Evolutionary conservation across 2,329 filamentous ascomycete genomes (phyloP).

Genomic region (Capronia coronata): DNA sequence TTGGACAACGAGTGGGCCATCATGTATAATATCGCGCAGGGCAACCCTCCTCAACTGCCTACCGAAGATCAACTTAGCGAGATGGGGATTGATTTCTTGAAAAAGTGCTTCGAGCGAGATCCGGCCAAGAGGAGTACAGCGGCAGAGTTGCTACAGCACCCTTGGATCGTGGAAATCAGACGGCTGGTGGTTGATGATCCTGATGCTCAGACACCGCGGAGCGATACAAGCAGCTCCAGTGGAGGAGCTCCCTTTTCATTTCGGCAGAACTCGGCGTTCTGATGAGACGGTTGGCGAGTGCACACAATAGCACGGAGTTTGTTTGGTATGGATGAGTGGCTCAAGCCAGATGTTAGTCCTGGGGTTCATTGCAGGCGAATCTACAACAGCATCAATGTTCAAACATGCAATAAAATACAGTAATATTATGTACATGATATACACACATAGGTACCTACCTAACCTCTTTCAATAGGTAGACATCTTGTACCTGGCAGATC

Average conservation of each 20-base stretch:
- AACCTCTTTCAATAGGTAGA: too few relatives aligned
- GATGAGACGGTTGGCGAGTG: not conserved
- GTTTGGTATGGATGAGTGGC: too few relatives aligned
- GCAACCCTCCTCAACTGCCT: conserved; percentile 83
- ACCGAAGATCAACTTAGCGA: conserved; percentile 74
- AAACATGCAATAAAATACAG: too few relatives aligned
- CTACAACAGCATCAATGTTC: too few relatives aligned
- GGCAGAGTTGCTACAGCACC: conserved; percentile 83
- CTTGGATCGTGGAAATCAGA: conserved; percentile 63
- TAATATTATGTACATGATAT: too few relatives aligned
- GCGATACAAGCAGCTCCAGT: conserved; percentile 15
- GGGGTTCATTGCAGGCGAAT: too few relatives aligned
- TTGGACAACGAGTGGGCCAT: conserved; percentile 99
- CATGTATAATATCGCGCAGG: conserved; percentile 99
- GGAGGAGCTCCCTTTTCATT: conserved; percentile 17
- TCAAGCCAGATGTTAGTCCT: too few relatives aligned
- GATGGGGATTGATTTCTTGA: conserved; percentile 79
- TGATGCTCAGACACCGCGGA: conserved; percentile 23
- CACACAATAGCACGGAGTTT: not conserved
- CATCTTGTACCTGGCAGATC: too few relatives aligned
- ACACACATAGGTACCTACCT: too few relatives aligned
- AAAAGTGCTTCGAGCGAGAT: conserved; percentile 78
- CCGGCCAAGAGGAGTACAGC: conserved; percentile 72
- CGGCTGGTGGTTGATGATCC: conserved; percentile 40
- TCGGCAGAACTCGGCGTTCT: conserved; percentile 15